phyloP scores from a whole-genome alignment of 805 yeast species.

The Yamadazyma olivae region DNA sequence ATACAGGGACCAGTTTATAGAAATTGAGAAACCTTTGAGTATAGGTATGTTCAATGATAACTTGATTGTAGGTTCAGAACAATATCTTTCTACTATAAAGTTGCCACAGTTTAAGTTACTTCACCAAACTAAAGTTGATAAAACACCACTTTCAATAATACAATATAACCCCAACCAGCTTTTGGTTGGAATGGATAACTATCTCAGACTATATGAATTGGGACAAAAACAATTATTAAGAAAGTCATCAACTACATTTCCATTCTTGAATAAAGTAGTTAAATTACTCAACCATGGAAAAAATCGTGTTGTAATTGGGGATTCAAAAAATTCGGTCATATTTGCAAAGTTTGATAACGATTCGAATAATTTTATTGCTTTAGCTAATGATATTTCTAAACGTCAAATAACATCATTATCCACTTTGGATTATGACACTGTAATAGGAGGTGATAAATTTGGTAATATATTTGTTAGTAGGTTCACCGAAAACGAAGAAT shows the following conservation, averaged over 20 bases:
- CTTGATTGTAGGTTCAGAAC: conserved; percentile 46
- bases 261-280: conserved; percentile 46
- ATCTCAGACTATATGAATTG: conserved; percentile 60
- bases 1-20: conserved; percentile 29
- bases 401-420: conserved; percentile 63
- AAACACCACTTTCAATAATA: conserved; percentile 44
- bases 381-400: conserved; percentile 67
- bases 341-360: conserved; percentile 50
- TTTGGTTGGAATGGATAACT: conserved; percentile 53
- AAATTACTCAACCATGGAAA: conserved; percentile 52
- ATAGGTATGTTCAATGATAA: conserved; percentile 33
- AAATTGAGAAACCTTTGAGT: conserved; percentile 42
- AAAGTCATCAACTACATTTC: conserved; percentile 51
- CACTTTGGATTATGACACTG: conserved; percentile 70
- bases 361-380: conserved; percentile 51
- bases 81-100: conserved; percentile 27
- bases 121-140: conserved; percentile 60
- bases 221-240: conserved; percentile 79
- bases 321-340: conserved; percentile 62
- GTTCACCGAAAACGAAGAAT: conserved; percentile 49
- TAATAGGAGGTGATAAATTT: conserved; percentile 82
- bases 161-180: conserved; percentile 52
- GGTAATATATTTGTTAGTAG: conserved; percentile 76
- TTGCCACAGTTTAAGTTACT: conserved; percentile 26
- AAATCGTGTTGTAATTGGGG: conserved; percentile 64